A percentile compares a stretch with the other conserved stretches of the same genome.
Evolutionary conservation across 129 eudicot genomes (phyloP).

Genomic region (Cynara cardunculus): DNA sequence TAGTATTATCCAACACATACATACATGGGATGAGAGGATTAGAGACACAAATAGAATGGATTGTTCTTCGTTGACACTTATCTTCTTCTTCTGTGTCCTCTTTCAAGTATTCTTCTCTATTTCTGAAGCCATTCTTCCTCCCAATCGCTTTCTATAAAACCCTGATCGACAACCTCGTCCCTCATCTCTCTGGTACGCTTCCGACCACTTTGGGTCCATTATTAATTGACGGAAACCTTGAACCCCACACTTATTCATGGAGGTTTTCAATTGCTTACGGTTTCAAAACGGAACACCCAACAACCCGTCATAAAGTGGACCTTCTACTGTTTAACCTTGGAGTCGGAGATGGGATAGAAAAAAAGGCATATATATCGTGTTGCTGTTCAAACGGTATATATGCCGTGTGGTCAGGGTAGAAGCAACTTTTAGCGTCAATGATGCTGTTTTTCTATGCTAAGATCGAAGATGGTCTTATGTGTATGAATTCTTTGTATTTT

Average conservation of each 20-base stretch:
- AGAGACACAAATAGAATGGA: no score
- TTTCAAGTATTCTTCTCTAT: conserved; percentile 30
- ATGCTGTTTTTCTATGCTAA: neutral
- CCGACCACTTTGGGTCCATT: neutral
- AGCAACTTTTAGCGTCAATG: neutral
- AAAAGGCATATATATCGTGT: neutral
- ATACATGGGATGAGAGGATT: neutral
- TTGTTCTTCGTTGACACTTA: conserved; percentile 16
- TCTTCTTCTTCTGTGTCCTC: conserved; percentile 23
- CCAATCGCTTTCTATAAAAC: neutral
- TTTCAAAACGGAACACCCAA: neutral
- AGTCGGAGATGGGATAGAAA: neutral
- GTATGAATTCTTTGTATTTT: neutral
- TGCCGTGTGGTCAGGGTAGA: neutral
- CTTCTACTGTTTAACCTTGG: neutral
- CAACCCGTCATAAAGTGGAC: neutral
- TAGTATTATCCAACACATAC: neutral
- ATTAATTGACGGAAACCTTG: neutral
- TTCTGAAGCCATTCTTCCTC: conserved; percentile 34
- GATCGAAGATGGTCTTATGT: neutral
- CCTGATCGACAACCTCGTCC: neutral
- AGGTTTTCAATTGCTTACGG: neutral
- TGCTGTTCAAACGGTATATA: neutral
- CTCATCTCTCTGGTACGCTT: no score
- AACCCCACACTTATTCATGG: neutral